Evolutionary conservation across 1,284 basidiomycete species (phyloP).

Genomic region (Ustilago curta): DNA sequence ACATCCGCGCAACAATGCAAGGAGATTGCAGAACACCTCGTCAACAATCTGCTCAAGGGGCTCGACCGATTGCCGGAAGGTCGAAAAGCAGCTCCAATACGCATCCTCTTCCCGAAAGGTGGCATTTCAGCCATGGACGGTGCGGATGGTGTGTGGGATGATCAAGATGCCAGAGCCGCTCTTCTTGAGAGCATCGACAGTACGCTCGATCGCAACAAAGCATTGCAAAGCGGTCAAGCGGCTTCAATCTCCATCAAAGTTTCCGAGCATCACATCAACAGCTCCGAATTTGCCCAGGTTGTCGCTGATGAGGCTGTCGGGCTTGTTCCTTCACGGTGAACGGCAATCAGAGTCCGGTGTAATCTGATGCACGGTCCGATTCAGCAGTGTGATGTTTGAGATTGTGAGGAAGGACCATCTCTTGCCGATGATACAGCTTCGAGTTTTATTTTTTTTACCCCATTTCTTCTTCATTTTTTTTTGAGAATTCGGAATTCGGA

Average conservation of each 20-base stretch:
- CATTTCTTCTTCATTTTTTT: neutral
- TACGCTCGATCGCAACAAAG: constrained; percentile 1
- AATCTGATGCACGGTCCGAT: too few relatives aligned
- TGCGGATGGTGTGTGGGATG: constrained; percentile 24
- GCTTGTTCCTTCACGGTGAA: constrained; percentile 2
- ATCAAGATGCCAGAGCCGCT: constrained; percentile 18
- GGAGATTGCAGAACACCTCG: constrained; percentile 22
- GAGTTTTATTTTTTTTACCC: neutral
- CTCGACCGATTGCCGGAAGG: neutral
- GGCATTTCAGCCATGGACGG: constrained; percentile 40
- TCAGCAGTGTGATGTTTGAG: too few relatives aligned
- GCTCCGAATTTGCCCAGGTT: constrained; percentile 24
- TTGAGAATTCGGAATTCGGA: neutral
- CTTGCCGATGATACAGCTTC: neutral
- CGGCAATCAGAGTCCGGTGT: neutral
- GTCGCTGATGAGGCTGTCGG: constrained; percentile 14
- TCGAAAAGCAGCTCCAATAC: constrained; percentile 4
- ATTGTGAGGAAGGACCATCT: neutral
- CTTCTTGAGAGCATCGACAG: constrained; percentile 13
- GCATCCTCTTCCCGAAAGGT: constrained; percentile 20
- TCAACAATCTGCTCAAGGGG: constrained; percentile 17
- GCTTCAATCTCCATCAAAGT: constrained; percentile 4
- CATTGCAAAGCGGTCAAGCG: neutral
- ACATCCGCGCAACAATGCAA: constrained; percentile 21
- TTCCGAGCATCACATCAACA: constrained; percentile 38